Evolutionary conservation across 805 yeast genomes (phyloP), one percentile per base, ranked within the genome.

Genomic region (Pichia pseudocactophila): DNA sequence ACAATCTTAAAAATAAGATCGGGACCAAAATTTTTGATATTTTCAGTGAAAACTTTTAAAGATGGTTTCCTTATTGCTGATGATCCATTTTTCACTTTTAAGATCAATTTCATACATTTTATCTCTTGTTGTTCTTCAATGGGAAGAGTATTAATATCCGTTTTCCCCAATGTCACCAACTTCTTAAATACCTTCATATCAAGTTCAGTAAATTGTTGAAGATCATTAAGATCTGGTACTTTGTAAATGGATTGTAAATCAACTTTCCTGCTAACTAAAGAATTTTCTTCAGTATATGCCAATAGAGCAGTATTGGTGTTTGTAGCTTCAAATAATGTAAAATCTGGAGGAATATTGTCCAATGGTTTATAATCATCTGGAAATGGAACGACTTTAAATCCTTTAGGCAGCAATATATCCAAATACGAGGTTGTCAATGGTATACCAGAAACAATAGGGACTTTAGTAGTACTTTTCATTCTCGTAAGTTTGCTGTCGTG

Each of bases 1-100:
- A 86, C 68, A 46, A 76, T 79, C 43, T 76, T 73, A 52, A 89
- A 80, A 13, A 89, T 58, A 0, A 77, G 55, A 37, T 75, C 71
- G 0, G 96, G 81, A 0, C 96, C 96, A 51, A 79, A 75, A 12
- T 62, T 65, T 7, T 68, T 62, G 0, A 92, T 80, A 46, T 71
- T 71, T 37, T 78, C 86, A 2, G 82, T 73, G 19, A 89, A 58
- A 33, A 74, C 69, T 43, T 89, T 68, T 61, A 86, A 58, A 0
- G 96, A 80, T 13, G 64, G 61, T 54, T 85, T 89, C 39, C 98
- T 70, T 7, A 70, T 68, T 0, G 68, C 59, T 7, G 84, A 83
- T 16, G 78, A 63, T 3, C 96, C 96, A 58, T 89, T 88, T 54
- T 87, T 88, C 34, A 88, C 70, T 48, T 73, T 75, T 19, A 88